A percentile compares a stretch with the other conserved stretches of the same genome.
phyloP scores from a whole-genome alignment of 805 yeast species.

The Ogataea neopini region DNA sequence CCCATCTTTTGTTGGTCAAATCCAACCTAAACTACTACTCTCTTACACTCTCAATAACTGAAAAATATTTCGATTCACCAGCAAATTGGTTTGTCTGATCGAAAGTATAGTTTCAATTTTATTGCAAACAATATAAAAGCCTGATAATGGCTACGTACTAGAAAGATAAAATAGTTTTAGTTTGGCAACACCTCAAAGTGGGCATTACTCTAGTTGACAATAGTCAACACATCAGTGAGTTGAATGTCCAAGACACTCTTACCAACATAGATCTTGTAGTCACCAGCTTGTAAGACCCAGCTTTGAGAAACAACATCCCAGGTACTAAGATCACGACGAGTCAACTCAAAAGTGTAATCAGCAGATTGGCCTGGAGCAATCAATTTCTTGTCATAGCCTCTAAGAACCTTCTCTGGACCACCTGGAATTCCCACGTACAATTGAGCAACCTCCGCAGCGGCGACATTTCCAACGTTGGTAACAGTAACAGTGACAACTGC shows the following conservation, averaged over 20 bases:
- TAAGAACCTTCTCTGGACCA: slow-evolving; percentile 42
- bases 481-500: slow-evolving; percentile 41
- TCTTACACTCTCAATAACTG: too few relatives aligned
- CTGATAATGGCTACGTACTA: background rate
- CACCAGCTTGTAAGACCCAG: slow-evolving; percentile 48
- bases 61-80: too few relatives aligned
- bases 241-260: slow-evolving; percentile 22
- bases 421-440: slow-evolving; percentile 45
- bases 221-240: slow-evolving; percentile 12
- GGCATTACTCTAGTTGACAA: background rate
- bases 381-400: slow-evolving; percentile 46
- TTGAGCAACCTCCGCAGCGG: slow-evolving; percentile 46
- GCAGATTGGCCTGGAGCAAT: slow-evolving; percentile 37
- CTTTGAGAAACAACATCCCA: slow-evolving; percentile 47
- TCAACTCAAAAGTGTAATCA: slow-evolving; percentile 36
- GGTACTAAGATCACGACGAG: slow-evolving; percentile 43
- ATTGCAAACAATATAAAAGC: background rate
- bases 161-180: background rate
- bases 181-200: background rate
- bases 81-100: too few relatives aligned
- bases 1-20: too few relatives aligned
- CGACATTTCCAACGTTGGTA: slow-evolving; percentile 38
- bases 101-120: too few relatives aligned
- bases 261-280: slow-evolving; percentile 42
- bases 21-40: too few relatives aligned